Percentiles rank a stretch among this genome's conserved stretches.
phyloP scores from a whole-genome alignment of 305 asterid species.

The Fraxinus baroniana region DNA sequence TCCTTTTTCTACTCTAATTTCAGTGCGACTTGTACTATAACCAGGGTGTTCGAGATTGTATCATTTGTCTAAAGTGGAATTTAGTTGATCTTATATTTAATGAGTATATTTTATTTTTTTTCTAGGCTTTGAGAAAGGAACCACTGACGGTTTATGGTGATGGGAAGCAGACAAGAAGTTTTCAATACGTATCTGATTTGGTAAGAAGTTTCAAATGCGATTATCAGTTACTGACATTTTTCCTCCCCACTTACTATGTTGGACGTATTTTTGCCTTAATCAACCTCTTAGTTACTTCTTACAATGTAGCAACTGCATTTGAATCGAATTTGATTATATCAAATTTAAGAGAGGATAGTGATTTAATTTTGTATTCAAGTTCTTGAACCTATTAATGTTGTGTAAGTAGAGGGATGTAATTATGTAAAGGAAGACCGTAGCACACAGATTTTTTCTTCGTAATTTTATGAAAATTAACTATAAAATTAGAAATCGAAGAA shows the following conservation, averaged over 20 bases:
- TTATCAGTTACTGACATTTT: not conserved
- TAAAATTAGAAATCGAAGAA: not conserved
- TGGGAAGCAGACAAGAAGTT: slow-evolving; percentile 95
- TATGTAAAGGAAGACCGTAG: not conserved
- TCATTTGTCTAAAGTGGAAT: not conserved
- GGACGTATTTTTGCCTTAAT: not conserved
- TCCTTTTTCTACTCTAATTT: not conserved
- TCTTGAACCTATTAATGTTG: not conserved
- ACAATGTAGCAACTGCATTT: not conserved
- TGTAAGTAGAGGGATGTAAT: not conserved
- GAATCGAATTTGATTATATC: not conserved
- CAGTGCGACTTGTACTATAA: not conserved
- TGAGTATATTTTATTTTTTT: slow-evolving; percentile 2
- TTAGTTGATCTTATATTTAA: not conserved
- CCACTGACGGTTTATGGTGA: slow-evolving; percentile 93
- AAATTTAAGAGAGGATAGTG: not conserved
- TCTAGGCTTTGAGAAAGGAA: slow-evolving; percentile 91
- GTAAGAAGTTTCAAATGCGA: slow-evolving; percentile 37
- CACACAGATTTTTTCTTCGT: not conserved
- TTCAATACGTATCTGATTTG: slow-evolving; percentile 92
- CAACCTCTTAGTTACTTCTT: not conserved
- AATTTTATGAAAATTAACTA: not conserved
- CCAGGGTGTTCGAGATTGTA: not conserved
- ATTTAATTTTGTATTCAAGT: not conserved
- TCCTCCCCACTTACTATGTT: not conserved